Base-by-base conservation (phyloP, 2,329 filamentous ascomycete genomes). In the Grosmannia penicillata region DNA sequence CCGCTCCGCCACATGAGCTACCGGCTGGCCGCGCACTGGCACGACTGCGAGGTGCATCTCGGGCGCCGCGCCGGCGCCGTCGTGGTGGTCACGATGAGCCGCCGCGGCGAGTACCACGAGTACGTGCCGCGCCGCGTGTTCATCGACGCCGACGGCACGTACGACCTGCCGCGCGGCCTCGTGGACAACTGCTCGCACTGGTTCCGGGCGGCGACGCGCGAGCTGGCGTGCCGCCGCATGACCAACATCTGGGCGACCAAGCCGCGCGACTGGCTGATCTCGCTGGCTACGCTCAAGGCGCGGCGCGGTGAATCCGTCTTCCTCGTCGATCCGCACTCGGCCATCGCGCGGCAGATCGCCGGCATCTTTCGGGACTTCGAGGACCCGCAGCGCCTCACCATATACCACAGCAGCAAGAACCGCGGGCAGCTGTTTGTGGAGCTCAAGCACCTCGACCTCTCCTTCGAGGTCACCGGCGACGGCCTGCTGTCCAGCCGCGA, bases 181-280 rank as follows among this genome's bases (percentile, higher is more conserved):
- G 43, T 75, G 0, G 51, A 67, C 0, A 53, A 63, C 7, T 78
- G 69, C 36, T 57, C 68, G 0, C 75, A 82, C 43, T 81, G 75
- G 73, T 54, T 79, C 4, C 57, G 79, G 30, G 11, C 75, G 0
- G 34, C 22, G 0, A 51, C 43, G 0, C 43, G 49, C 0, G 34
- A 45, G 0, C 36, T 82, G 0, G 68, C 80, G 32, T 65, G 78
- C 18, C 50, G 51, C 1, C 54, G 62, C 0, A 42, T 50, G 0
- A 52, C 53, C 4, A 13, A 22, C 1, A 24, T 5, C 10, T 65
- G 56, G 60, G 32, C 11, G 0, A 41, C 32, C 15, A 41, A 9
- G 21, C 38, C 0, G 0, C 44, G 39, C 0, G 52, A 58, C 29
- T 67, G 61, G 62, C n/a, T n/a, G n/a, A n/a, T n/a, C n/a, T n/a